Evolutionary conservation across 2,329 filamentous ascomycete genomes (phyloP).

Genomic region (Exophiala bonariae): DNA sequence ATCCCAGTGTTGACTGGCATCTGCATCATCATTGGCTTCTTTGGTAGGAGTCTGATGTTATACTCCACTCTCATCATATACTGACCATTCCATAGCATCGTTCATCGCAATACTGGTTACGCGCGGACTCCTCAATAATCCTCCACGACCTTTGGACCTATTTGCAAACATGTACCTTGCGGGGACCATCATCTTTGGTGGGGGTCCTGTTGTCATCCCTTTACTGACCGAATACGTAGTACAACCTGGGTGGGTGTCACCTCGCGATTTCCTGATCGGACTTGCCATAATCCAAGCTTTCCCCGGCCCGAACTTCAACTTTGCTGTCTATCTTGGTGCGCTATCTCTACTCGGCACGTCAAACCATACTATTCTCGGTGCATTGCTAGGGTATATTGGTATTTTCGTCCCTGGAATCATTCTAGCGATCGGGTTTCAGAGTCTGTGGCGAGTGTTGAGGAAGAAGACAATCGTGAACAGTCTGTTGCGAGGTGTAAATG

Average conservation of each 20-base stretch:
- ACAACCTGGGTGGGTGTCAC: conserved; percentile 67
- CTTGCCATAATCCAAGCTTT: conserved; percentile 71
- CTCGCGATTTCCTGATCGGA: conserved; percentile 71
- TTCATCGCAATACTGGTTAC: conserved; percentile 60
- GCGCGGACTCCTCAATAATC: conserved; percentile 37
- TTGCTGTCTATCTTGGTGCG: conserved; percentile 59
- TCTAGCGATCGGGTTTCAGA: conserved; percentile 38
- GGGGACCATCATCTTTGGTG: conserved; percentile 67
- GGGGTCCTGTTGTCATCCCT: conserved; percentile 66
- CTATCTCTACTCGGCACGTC: conserved; percentile 42
- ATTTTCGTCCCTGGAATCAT: conserved; percentile 41
- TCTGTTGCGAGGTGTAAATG: conserved; percentile 57
- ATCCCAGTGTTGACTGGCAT: conserved; percentile 40
- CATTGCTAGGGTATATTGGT: conserved; percentile 50
- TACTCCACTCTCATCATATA: no score
- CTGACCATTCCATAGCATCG: conserved; percentile 36
- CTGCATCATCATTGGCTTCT: conserved; percentile 48
- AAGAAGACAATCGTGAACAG: conserved; percentile 49
- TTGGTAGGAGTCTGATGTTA: conserved; percentile 40
- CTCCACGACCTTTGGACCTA: conserved; percentile 56
- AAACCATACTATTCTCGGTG: conserved; percentile 45
- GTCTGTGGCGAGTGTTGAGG: conserved; percentile 56
- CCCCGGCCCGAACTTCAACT: conserved; percentile 56
- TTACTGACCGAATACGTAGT: conserved; percentile 63
- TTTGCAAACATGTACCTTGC: conserved; percentile 75